These are phyloP conservation scores for Helicostylum pulchrum DNA, from an alignment of 192 early-diverging fungal genomes.

Conservation along the genomic window DNA sequence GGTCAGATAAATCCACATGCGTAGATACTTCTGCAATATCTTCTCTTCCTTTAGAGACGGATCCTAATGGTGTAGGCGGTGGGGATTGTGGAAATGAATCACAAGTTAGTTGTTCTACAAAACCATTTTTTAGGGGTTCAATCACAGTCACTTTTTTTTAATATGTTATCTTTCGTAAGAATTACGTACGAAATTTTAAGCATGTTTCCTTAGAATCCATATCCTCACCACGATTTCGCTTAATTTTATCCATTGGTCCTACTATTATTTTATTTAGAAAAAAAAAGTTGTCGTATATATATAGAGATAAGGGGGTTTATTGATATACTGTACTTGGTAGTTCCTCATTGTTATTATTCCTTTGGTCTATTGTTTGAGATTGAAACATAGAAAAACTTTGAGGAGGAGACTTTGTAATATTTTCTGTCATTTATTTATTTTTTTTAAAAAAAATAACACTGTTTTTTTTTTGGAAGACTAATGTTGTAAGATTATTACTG, in stretches of 20 bases:
- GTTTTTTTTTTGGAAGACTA: too few relatives aligned
- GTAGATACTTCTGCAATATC: not conserved
- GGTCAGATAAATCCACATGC: not conserved
- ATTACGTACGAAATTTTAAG: conserved; percentile 8
- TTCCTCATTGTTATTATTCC: not conserved
- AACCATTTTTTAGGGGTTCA: not conserved
- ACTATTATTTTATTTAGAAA: not conserved
- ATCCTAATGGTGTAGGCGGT: conserved; percentile 15
- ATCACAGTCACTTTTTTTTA: not conserved
- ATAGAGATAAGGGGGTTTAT: not conserved
- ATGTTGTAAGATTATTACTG: too few relatives aligned
- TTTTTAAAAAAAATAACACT: not conserved
- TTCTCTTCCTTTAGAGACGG: not conserved
- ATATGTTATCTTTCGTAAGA: too few relatives aligned
- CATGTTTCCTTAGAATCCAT: not conserved
- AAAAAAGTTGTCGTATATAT: not conserved
- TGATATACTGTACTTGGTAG: not conserved
- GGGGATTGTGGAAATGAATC: conserved; percentile 16
- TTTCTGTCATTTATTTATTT: conserved; percentile 8
- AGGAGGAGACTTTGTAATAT: not conserved
- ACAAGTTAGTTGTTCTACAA: conserved; percentile 7
- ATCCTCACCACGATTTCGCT: not conserved
- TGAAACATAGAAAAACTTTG: not conserved
- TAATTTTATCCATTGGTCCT: conserved; percentile 4
- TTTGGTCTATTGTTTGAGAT: not conserved